Evolutionary conservation across 192 early-diverging fungal genomes (phyloP).

Genomic region (Lunasporangiospora selenospora): DNA sequence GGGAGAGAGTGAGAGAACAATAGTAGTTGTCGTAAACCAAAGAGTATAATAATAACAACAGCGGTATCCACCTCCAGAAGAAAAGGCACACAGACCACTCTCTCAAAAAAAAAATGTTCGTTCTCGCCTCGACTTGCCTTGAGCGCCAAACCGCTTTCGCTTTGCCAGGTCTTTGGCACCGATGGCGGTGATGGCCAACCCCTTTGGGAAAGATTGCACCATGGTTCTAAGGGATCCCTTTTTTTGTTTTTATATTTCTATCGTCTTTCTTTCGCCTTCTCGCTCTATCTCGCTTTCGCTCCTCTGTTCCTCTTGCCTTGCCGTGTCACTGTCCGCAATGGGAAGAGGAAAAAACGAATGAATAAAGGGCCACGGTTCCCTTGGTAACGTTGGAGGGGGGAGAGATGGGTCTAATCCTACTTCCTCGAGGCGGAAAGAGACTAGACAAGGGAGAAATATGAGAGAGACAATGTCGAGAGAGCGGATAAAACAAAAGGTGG

Average conservation of each 20-base stretch:
- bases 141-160: slow-evolving; percentile 34
- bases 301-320: no score
- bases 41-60: no score
- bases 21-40: no score
- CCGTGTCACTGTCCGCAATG: no score
- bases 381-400: neutral
- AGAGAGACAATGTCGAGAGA: neutral
- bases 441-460: neutral
- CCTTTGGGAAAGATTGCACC: slow-evolving; percentile 31
- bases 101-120: neutral
- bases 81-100: neutral
- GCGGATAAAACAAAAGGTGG: neutral
- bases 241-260: no score
- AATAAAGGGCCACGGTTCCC: neutral
- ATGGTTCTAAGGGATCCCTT: no score
- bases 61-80: no score
- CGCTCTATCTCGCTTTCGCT: no score
- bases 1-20: no score
- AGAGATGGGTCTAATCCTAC: neutral
- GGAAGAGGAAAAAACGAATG: no score
- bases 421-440: neutral
- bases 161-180: slow-evolving; percentile 37
- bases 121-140: slow-evolving; percentile 34
- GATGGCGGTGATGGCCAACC: slow-evolving; percentile 25
- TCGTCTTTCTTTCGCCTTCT: no score